phyloP scores from a whole-genome alignment of 1,284 basidiomycete genomes.

The Mycosarcoma mackinlayi region DNA sequence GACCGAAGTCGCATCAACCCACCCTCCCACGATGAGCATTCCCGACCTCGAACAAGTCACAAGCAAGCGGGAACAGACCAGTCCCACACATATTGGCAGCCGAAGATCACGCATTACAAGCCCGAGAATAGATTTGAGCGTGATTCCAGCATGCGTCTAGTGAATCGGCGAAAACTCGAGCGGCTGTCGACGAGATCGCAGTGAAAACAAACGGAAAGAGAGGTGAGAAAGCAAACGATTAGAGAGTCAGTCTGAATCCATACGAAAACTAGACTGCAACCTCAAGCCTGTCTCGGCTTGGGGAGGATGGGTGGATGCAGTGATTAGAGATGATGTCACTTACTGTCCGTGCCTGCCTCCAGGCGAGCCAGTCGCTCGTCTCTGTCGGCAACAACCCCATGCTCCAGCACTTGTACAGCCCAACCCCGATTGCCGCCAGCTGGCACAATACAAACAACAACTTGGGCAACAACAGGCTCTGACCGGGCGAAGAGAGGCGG shows the following conservation, averaged over 20 bases:
- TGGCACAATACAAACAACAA: slow-evolving; percentile 58
- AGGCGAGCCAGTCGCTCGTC: slow-evolving; percentile 66
- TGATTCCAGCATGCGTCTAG: slow-evolving; percentile 1
- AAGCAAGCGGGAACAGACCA: too few species aligned
- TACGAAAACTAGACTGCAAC: too few species aligned
- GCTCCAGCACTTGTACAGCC: slow-evolving; percentile 67
- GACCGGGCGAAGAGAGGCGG: slow-evolving; percentile 49
- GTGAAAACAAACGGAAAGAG: background rate
- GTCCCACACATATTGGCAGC: too few species aligned
- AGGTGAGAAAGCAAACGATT: background rate
- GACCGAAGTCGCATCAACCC: too few species aligned
- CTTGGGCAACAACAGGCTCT: slow-evolving; percentile 60
- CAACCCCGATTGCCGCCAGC: slow-evolving; percentile 52
- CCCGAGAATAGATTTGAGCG: too few species aligned
- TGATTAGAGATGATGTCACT: too few species aligned
- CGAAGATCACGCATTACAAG: too few species aligned
- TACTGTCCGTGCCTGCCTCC: slow-evolving; percentile 59
- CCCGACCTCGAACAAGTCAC: too few species aligned
- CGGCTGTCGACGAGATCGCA: slow-evolving; percentile 19
- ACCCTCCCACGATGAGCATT: too few species aligned
- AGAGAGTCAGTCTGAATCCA: too few species aligned
- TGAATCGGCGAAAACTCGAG: slow-evolving; percentile 47
- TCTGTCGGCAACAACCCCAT: slow-evolving; percentile 67
- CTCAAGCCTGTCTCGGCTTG: too few species aligned
- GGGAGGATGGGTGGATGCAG: background rate